Conservation (phyloP, 176 grass and related monocot genomes). For the Thalia dealbata region DNA sequence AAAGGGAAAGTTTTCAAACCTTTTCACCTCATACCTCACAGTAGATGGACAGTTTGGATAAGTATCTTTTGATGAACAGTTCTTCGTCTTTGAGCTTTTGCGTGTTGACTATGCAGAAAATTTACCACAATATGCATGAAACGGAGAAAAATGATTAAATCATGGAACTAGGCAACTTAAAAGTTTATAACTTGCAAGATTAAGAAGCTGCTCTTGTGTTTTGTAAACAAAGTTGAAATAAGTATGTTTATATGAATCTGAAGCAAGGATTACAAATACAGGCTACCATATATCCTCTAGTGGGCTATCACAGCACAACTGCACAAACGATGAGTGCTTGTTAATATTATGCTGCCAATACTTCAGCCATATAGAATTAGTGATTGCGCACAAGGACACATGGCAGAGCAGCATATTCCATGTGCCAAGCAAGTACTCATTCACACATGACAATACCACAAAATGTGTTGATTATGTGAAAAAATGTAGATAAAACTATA, state of each 20-base stretch:
- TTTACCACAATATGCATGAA: neutral
- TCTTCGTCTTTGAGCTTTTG: conserved; percentile 15
- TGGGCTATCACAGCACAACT: neutral
- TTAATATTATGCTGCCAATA: neutral
- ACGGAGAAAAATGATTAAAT: neutral
- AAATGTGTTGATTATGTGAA: neutral
- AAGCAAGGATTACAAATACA: neutral
- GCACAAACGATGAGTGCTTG: neutral
- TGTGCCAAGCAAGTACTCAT: neutral
- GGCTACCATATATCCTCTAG: neutral
- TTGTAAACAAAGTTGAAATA: neutral
- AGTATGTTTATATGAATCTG: neutral
- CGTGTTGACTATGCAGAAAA: neutral
- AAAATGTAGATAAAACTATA: neutral
- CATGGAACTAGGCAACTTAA: neutral
- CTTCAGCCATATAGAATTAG: neutral
- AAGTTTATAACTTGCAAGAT: neutral
- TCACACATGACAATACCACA: neutral
- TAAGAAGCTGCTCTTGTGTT: neutral
- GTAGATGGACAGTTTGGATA: conserved; percentile 21
- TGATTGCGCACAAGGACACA: neutral
- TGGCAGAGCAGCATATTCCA: neutral
- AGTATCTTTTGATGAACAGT: conserved; percentile 19
- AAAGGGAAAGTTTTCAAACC: neutral
- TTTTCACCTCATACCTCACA: conserved; percentile 21